phyloP scores from a whole-genome alignment of 257 asterid genomes.

The Gentiana macrophylla region DNA sequence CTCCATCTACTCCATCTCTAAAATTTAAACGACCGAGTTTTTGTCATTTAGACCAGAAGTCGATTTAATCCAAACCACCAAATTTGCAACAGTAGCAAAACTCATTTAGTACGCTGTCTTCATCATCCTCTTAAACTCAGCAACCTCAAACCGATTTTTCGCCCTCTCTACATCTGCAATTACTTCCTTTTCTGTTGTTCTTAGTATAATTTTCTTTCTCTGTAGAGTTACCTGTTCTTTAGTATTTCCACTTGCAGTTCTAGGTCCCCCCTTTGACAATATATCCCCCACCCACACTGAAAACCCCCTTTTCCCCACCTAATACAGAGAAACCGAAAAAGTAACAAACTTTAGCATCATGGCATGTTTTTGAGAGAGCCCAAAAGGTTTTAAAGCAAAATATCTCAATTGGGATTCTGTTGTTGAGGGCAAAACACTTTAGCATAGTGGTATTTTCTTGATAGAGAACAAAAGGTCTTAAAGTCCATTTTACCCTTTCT shows the following conservation, averaged over 20 bases:
- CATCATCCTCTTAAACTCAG: neutral
- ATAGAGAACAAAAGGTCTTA: constrained; percentile 1
- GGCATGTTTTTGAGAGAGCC: neutral
- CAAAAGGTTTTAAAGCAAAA: neutral
- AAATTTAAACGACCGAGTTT: too few species aligned
- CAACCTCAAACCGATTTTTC: neutral
- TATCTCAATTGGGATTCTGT: neutral
- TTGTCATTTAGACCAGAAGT: too few species aligned
- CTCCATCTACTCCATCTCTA: too few species aligned
- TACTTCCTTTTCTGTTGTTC: neutral
- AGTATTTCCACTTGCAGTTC: neutral
- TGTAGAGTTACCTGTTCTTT: neutral
- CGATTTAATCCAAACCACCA: too few species aligned
- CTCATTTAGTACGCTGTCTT: constrained; percentile 2
- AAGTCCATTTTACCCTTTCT: neutral
- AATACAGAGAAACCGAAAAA: neutral
- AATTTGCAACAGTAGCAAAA: too few species aligned
- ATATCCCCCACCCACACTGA: neutral
- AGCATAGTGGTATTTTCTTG: constrained; percentile 3
- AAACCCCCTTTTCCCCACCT: neutral
- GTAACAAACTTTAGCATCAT: too few species aligned
- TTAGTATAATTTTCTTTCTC: neutral
- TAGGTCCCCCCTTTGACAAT: neutral
- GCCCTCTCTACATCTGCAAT: neutral
- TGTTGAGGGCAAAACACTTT: neutral